Conservation (phyloP, 169 alveolate genomes). For the Babesia caballi region DNA sequence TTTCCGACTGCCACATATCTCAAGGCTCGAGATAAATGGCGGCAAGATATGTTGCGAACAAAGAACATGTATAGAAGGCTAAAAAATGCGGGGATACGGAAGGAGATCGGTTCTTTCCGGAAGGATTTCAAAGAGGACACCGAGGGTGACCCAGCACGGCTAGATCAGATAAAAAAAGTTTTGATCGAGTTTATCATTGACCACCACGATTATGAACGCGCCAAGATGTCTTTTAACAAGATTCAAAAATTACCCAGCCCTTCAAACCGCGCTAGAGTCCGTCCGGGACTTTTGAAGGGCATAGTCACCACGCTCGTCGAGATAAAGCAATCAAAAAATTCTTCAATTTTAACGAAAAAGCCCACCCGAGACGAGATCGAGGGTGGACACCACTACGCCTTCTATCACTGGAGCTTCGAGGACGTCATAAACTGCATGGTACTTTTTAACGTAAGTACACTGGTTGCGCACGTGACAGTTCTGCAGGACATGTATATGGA, state of each 20-base stretch:
- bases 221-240: conserved; percentile 6
- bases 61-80: neutral
- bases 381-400: conserved; percentile 72
- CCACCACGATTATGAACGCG: neutral
- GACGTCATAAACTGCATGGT: conserved; percentile 69
- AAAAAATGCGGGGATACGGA: neutral
- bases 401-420: conserved; percentile 72
- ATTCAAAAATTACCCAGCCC: conserved; percentile 41
- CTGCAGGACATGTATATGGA: conserved; percentile 61
- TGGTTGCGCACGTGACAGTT: neutral
- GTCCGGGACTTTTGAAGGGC: conserved; percentile 22
- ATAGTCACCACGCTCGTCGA: conserved; percentile 41
- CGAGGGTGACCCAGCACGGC: conserved; percentile 2
- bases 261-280: conserved; percentile 26
- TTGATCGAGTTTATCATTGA: conserved; percentile 4
- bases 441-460: conserved; percentile 57
- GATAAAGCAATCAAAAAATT: conserved; percentile 17
- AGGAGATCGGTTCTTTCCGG: neutral
- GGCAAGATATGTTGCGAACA: neutral
- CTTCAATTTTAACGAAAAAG: conserved; percentile 18
- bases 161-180: conserved; percentile 27
- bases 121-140: conserved; percentile 8
- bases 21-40: neutral
- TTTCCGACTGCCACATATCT: conserved; percentile 42
- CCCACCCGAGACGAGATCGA: conserved; percentile 57